Evolutionary conservation across 495 filamentous ascomycete species (phyloP).

Genomic region (Tuber magnatum): DNA sequence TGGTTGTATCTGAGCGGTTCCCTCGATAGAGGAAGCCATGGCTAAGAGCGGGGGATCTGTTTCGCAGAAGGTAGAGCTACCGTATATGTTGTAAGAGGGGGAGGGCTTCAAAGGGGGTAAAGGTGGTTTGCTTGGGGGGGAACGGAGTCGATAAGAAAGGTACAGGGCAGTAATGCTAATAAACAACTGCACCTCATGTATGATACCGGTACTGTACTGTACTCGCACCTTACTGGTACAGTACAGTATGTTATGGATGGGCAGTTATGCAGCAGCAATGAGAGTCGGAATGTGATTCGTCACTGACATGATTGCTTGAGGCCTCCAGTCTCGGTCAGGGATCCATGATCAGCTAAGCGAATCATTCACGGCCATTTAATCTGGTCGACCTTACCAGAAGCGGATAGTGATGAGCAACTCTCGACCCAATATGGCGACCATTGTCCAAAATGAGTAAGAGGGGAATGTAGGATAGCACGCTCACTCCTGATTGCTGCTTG

Average conservation of each 20-base stretch:
- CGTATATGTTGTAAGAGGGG: background rate
- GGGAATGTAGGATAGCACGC: too few relatives aligned
- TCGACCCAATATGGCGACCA: background rate
- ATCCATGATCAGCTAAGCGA: background rate
- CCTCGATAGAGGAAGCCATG: slow-evolving; percentile 42
- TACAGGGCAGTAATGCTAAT: background rate
- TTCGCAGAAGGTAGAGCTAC: background rate
- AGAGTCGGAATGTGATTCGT: background rate
- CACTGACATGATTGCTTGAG: background rate
- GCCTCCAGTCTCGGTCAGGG: background rate
- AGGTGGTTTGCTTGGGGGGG: background rate
- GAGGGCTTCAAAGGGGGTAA: background rate
- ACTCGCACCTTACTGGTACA: too few relatives aligned
- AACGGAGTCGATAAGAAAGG: background rate
- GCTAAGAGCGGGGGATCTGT: background rate
- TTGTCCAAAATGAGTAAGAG: background rate
- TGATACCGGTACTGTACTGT: too few relatives aligned
- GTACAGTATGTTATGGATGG: too few relatives aligned
- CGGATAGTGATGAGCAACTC: background rate
- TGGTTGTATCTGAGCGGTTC: slow-evolving; percentile 63
- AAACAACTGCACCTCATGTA: background rate
- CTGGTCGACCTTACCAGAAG: background rate
- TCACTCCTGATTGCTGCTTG: background rate
- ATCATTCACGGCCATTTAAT: background rate
- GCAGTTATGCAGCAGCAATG: background rate